These are phyloP conservation scores for Trichoderma atroviride DNA, from an alignment of 2,329 filamentous ascomycete genomes.

Conservation along the genomic window DNA sequence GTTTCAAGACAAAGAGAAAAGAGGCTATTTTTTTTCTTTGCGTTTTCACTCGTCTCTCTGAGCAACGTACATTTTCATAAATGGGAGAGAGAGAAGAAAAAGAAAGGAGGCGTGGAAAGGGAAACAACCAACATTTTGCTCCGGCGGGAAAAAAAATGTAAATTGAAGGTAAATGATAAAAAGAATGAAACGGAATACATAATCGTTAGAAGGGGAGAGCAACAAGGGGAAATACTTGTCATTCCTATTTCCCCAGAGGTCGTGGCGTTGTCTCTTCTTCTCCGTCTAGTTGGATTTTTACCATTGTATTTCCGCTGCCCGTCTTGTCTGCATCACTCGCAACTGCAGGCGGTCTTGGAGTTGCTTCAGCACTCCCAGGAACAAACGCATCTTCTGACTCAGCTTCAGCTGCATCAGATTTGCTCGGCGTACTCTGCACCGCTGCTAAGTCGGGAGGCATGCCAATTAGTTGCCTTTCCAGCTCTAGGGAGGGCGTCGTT, in stretches of 20 bases:
- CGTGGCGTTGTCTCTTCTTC: slow-evolving; percentile 48
- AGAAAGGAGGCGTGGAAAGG: background rate
- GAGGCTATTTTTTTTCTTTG: background rate
- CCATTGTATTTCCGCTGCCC: background rate
- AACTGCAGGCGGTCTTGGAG: slow-evolving; percentile 44
- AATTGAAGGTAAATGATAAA: background rate
- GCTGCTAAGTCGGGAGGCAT: slow-evolving; percentile 25
- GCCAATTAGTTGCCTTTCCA: slow-evolving; percentile 38
- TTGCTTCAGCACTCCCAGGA: slow-evolving; percentile 44
- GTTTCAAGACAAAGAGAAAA: slow-evolving; percentile 23
- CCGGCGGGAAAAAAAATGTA: background rate
- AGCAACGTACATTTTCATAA: slow-evolving; percentile 21
- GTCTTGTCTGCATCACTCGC: slow-evolving; percentile 27
- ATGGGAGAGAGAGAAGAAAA: background rate
- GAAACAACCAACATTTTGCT: background rate
- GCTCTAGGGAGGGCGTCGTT: slow-evolving; percentile 52
- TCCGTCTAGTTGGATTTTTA: slow-evolving; percentile 18
- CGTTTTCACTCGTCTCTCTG: background rate
- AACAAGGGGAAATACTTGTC: slow-evolving; percentile 12
- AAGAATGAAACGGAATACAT: background rate
- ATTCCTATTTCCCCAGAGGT: slow-evolving; percentile 35
- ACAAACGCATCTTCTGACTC: slow-evolving; percentile 15
- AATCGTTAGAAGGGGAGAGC: background rate
- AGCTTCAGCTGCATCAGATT: slow-evolving; percentile 21
- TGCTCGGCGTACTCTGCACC: slow-evolving; percentile 34